Base-by-base conservation (phyloP, 352 stramenopile species). In the Globisporangium rhizosaccharum region DNA sequence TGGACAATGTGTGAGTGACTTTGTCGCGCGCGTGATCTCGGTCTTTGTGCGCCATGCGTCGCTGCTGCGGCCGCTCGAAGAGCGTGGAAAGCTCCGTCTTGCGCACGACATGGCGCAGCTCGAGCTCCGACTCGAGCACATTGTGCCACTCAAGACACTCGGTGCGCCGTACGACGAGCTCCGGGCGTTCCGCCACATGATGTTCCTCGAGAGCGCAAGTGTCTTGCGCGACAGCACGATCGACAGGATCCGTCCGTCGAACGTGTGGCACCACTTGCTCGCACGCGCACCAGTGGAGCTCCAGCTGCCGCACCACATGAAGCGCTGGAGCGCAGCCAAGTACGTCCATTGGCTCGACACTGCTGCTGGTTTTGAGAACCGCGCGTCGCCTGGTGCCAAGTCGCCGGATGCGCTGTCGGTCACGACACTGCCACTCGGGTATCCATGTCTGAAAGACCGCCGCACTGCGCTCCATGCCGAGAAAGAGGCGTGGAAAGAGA, bases 61-160 rank as follows among this genome's bases (percentile, higher is more conserved):
- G 8, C 61, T 95, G 42, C 28, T 95, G 28, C 76, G 84, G 3
- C 85, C 85, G 4, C 71, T 95, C 14, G 70, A 86, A 56, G 84
- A 93, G 33, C 76, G 71, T 18, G 85, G 85, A 7, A 95, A 95
- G 54, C 62, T 89, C 36, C 80, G 82, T 37, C 68, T 95, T 12
- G 82, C 84, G 15, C 86, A 91, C 64, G 85, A 95, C 53, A 91
- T 95, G 84, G 73, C 85, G 44, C 83, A 95, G 57, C 60, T 95
- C 18, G 85, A 95, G 53, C 66, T 92, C 37, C 65, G 69, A 12
- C 67, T 92, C 4, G 81, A 88, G 49, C 68, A 79, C 9, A 68
- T 92, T 14, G 28, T 87, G 20, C 76, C 79, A 15, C 54, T 92
- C 49, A 73, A 72, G 15, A 81, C 77, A 18, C 60, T 88, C n/a